Evolutionary conservation across 2,329 filamentous ascomycete species (phyloP).

Genomic region (Fusarium duplospermum): DNA sequence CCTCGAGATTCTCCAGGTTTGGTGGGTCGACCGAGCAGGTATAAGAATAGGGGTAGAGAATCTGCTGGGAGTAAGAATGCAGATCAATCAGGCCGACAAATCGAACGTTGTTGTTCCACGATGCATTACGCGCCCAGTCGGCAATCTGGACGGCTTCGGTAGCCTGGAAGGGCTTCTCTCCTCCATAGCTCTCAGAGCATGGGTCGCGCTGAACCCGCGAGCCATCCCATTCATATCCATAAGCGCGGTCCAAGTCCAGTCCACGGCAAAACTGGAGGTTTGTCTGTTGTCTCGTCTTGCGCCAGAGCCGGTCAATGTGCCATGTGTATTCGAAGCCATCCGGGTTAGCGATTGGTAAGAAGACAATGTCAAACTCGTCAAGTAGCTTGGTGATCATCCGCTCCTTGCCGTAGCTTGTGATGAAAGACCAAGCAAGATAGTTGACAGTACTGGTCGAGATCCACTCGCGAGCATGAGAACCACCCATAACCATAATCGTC

Average conservation of each 20-base stretch:
- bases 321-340: slow-evolving; percentile 96
- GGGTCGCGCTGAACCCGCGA: slow-evolving; percentile 76
- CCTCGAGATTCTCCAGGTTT: slow-evolving; percentile 90
- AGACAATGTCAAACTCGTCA: slow-evolving; percentile 85
- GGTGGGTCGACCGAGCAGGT: slow-evolving; percentile 83
- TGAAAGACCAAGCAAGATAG: slow-evolving; percentile 89
- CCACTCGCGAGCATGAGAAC: slow-evolving; percentile 96
- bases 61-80: slow-evolving; percentile 95
- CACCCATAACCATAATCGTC: slow-evolving; percentile 84
- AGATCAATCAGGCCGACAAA: slow-evolving; percentile 91
- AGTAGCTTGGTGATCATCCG: slow-evolving; percentile 80
- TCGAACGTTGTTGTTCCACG: slow-evolving; percentile 75
- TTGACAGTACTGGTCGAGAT: slow-evolving; percentile 92
- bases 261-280: slow-evolving; percentile 85
- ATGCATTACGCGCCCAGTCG: slow-evolving; percentile 86
- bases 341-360: slow-evolving; percentile 90
- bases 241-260: slow-evolving; percentile 89
- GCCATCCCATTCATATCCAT: slow-evolving; percentile 86
- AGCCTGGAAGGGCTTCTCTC: slow-evolving; percentile 84
- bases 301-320: slow-evolving; percentile 92
- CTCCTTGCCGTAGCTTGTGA: slow-evolving; percentile 83
- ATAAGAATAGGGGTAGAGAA: slow-evolving; percentile 92
- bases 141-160: slow-evolving; percentile 81
- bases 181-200: slow-evolving; percentile 91
- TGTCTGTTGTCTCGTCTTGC: slow-evolving; percentile 91